A percentile compares a stretch with the other conserved stretches of the same genome.
Conservation (phyloP, 163 green algal species). For the Chlorella variabilis region DNA sequence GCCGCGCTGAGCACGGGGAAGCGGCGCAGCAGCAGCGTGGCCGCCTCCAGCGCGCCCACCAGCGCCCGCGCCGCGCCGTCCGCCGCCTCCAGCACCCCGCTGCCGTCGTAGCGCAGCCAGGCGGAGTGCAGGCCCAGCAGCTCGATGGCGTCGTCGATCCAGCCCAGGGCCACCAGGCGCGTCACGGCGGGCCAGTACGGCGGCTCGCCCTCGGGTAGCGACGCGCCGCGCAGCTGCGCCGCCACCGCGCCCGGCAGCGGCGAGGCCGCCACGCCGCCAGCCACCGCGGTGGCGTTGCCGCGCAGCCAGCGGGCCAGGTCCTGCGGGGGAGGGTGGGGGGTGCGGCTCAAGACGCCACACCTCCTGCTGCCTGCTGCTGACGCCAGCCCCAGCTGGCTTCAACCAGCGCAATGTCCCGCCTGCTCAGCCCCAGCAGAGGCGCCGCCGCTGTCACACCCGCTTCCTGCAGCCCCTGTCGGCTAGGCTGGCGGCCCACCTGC, state of each 20-base stretch:
- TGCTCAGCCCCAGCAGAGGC: too few species aligned
- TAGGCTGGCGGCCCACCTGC: neutral
- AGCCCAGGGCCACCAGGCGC: slow-evolving; percentile 49
- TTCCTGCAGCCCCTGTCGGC: too few species aligned
- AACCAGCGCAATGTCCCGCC: too few species aligned
- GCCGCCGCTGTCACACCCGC: too few species aligned
- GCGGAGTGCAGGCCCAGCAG: slow-evolving; percentile 58
- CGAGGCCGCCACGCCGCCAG: neutral
- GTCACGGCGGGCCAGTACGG: slow-evolving; percentile 41
- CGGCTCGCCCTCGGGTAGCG: slow-evolving; percentile 21
- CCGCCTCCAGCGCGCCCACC: slow-evolving; percentile 36
- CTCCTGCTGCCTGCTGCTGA: too few species aligned
- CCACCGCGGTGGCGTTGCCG: slow-evolving; percentile 25
- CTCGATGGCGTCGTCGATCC: slow-evolving; percentile 48
- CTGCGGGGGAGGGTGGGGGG: neutral
- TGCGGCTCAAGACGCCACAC: too few species aligned
- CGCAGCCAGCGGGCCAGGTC: slow-evolving; percentile 44
- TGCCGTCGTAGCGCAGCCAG: slow-evolving; percentile 46
- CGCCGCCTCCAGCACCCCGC: neutral
- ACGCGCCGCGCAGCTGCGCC: neutral
- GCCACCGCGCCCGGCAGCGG: slow-evolving; percentile 19
- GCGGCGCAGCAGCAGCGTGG: slow-evolving; percentile 41
- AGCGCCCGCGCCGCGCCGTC: neutral
- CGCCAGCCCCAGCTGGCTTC: too few species aligned
- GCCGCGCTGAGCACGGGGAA: slow-evolving; percentile 27